Conservation (phyloP, 2,329 filamentous ascomycete genomes). For the Aspergillus transmontanensis region DNA sequence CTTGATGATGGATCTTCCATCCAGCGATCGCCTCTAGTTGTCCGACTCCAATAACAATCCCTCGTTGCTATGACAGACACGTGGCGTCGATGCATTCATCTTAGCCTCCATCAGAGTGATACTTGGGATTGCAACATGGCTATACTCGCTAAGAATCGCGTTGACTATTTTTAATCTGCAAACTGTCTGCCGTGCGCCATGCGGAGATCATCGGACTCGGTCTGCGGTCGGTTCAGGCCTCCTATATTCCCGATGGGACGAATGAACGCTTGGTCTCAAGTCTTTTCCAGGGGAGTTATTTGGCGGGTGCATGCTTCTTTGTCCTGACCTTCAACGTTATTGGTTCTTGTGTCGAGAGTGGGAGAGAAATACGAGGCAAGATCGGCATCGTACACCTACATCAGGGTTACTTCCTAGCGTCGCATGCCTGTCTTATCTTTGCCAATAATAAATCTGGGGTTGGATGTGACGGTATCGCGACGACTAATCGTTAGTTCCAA, state of each 20-base stretch:
- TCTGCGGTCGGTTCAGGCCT: neutral
- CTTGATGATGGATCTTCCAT: too few species aligned
- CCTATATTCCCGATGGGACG: neutral
- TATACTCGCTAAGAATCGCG: neutral
- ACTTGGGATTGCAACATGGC: constrained; percentile 25
- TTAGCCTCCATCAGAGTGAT: constrained; percentile 23
- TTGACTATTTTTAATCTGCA: neutral
- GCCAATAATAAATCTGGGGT: neutral
- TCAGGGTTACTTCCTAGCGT: neutral
- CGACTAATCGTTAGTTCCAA: neutral
- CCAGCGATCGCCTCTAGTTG: constrained; percentile 36
- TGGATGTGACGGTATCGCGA: neutral
- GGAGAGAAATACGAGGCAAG: neutral
- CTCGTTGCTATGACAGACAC: constrained; percentile 35
- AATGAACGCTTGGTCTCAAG: neutral
- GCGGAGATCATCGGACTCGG: neutral
- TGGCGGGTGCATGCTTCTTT: neutral
- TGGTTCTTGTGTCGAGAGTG: neutral
- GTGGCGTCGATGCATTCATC: constrained; percentile 35
- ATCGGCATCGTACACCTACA: neutral
- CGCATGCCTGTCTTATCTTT: neutral
- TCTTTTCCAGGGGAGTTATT: neutral
- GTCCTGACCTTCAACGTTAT: neutral
- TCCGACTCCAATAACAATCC: constrained; percentile 47
- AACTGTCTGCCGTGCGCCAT: neutral